Conservation (phyloP, 1,139 yeast species). For the Debaryomyces psychrophilus region DNA sequence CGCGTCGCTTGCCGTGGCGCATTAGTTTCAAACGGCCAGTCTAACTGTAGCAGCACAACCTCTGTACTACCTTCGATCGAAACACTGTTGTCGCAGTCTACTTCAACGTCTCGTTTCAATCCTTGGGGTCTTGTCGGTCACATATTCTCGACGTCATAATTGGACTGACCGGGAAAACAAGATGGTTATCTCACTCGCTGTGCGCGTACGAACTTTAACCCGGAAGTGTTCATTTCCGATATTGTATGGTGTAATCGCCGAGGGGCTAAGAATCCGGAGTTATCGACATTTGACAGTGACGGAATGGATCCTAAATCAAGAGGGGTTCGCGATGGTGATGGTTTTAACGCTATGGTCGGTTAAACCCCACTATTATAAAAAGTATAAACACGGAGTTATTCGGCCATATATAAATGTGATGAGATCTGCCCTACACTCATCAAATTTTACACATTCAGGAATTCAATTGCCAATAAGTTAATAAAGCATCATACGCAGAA, state of each 20-base stretch:
- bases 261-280: background rate
- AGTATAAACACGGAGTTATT: background rate
- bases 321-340: background rate
- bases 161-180: background rate
- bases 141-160: background rate
- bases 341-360: background rate
- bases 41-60: background rate
- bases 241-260: background rate
- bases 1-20: background rate
- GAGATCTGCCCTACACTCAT: background rate
- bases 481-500: background rate
- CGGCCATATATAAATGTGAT: background rate
- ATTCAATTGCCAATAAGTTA: constrained; percentile 1
- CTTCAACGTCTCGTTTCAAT: background rate
- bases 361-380: constrained; percentile 2
- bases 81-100: background rate
- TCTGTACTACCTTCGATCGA: no score
- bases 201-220: background rate
- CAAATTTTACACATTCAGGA: background rate
- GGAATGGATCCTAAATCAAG: background rate
- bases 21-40: background rate
- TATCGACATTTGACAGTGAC: background rate
- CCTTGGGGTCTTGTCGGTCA: background rate
- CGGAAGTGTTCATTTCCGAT: background rate
- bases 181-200: background rate